Evolutionary conservation across 2,329 filamentous ascomycete species (phyloP).

Genomic region (Cytospora paraplurivora): DNA sequence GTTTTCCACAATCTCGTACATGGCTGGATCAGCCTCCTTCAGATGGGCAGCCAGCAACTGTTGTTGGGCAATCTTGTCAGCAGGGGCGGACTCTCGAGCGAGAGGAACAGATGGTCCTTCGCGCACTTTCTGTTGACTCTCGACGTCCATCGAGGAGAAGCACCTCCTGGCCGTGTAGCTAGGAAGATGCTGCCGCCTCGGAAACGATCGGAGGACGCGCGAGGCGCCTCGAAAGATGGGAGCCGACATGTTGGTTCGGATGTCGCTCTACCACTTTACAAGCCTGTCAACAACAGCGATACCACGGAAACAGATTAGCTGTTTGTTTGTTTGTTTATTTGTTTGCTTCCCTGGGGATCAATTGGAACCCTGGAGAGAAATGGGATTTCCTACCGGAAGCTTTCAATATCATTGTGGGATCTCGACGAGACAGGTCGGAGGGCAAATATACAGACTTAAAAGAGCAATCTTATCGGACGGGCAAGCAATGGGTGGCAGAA

Average conservation of each 20-base stretch:
- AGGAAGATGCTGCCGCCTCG: conserved; percentile 40
- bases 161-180: conserved; percentile 37
- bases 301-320: conserved; percentile 17
- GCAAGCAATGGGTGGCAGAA: conserved; percentile 12
- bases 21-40: conserved; percentile 79
- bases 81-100: conserved; percentile 24
- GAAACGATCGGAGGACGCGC: conserved; percentile 45
- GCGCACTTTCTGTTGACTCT: conserved; percentile 63
- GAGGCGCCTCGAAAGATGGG: conserved; percentile 51
- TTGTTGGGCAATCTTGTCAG: conserved; percentile 26
- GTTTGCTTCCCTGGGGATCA: conserved; percentile 8
- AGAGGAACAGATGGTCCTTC: conserved; percentile 27
- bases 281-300: conserved; percentile 16
- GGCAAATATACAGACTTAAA: neutral
- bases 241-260: conserved; percentile 47
- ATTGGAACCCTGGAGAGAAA: conserved; percentile 23
- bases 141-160: conserved; percentile 51
- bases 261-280: conserved; percentile 22
- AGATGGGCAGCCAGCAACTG: conserved; percentile 81
- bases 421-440: conserved; percentile 12
- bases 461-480: conserved; percentile 11
- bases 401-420: conserved; percentile 26
- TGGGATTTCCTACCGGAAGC: conserved; percentile 23
- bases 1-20: conserved; percentile 90
- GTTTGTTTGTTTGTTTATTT: conserved; percentile 11